Base-by-base conservation (phyloP, 78 protist species). In the Creolimax fragrantissima region DNA sequence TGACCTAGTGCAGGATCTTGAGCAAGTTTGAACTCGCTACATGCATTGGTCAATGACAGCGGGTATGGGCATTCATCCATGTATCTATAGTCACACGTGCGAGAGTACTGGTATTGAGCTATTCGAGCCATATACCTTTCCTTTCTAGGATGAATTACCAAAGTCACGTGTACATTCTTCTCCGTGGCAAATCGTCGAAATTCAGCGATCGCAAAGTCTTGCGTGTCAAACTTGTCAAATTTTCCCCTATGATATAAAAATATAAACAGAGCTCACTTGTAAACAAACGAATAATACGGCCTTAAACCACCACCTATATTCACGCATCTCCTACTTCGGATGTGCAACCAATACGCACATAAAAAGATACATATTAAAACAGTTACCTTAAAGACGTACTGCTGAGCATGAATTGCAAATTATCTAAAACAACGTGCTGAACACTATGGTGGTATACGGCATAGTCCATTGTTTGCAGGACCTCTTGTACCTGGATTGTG, bases 131-230 rank as follows among this genome's bases (percentile, higher is more conserved):
- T n/a, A n/a, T n/a, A 88, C 43, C 94, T 95, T 41, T 94, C 96
- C 81, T 96, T 96, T 37, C 97, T 89, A 24, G 98, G 98, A 43
- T 96, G 98, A 35, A 96, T 91, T 3, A 96, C 97, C 3, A 96
- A 6, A 5, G 98, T 91, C 45, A 96, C 91, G 90, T 96, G 96
- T 4, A 96, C 95, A 89, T 96, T 96, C 35, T 95, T 90, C 24
- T 58, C 88, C 11, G 96, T 93, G 3, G 98, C 98, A 93, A 96
- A 96, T 4, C 44, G 35, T 66, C 98, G 91, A 3, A 96, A 58
- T 37, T 92, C 66, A 37, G 93, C 92, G 39, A 96, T 93, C 3
- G 96, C 89, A 2, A 89, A 90, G 66, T 96, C 97, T 84, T 89
- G 93, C 32, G 44, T 32, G 3, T 95, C 96, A 47, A 91, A 95